Base-by-base conservation (phyloP, 441 rosid species). In the Bocquillonia castaneifolia region DNA sequence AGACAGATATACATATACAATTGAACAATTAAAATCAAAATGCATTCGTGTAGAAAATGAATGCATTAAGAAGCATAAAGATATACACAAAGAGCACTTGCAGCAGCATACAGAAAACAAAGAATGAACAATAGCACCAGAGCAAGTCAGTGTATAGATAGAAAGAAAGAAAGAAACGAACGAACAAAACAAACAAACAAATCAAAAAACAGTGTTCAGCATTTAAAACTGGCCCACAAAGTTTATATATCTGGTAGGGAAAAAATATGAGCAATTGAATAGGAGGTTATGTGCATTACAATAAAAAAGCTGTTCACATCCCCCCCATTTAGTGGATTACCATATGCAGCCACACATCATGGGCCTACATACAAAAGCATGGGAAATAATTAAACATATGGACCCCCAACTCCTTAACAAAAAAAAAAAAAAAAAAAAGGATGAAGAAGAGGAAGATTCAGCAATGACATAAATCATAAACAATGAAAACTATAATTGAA, bases 311-410 rank as follows among this genome's bases (percentile, higher is more conserved):
- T n/a, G n/a, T n/a, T n/a, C n/a, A n/a, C n/a, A n/a, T n/a, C n/a
- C n/a, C n/a, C n/a, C n/a, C n/a, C n/a, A n/a, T n/a, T n/a, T n/a
- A n/a, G n/a, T n/a, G n/a, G n/a, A 72, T 51, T 42, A 42, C 52
- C 82, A 72, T 60, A 82, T 59, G 78, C 79, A 76, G 58, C 78
- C 77, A 81, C 72, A 68, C 71, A 60, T 40, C 15, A 59, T 23
- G 73, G 80, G 66, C 72, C 82, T 59, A 68, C 71, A 25, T 28
- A 40, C 60, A 71, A 20, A n/a, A 73, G 63, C 28, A 73, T 53
- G 74, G 64, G 68, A 68, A 76, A 70, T 47, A 76, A 66, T 68
- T 74, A 66, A 76, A 68, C 72, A 61, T 25, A 69, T 72, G 85
- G 81, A 68, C 83, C 81, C 80, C 81, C 80, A 66, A 17, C 51